A percentile compares a stretch with the other conserved stretches of the same genome.
phyloP scores from a whole-genome alignment of 371 early-diverging fungal species.

The Massospora cicadina region DNA sequence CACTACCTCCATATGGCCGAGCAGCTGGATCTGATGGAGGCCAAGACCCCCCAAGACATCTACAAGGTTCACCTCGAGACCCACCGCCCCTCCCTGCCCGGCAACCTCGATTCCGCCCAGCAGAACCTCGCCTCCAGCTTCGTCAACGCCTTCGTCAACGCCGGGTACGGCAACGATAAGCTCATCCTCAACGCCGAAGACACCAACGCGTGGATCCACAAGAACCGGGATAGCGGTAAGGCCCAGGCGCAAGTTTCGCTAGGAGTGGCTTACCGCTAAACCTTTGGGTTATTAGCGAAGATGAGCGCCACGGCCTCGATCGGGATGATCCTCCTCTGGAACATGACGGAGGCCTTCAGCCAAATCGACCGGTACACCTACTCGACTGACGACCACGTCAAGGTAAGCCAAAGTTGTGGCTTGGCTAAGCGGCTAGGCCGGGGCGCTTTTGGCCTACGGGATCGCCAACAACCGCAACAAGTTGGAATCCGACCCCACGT shows the following conservation, averaged over 20 bases:
- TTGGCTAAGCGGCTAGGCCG: slow-evolving; percentile 35
- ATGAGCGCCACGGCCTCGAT: slow-evolving; percentile 87
- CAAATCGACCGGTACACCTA: slow-evolving; percentile 89
- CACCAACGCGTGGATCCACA: slow-evolving; percentile 76
- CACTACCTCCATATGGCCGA: slow-evolving; percentile 74
- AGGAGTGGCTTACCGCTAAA: not conserved
- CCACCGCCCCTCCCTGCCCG: slow-evolving; percentile 18
- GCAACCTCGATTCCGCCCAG: slow-evolving; percentile 76
- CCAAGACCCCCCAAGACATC: slow-evolving; percentile 92
- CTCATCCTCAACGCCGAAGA: slow-evolving; percentile 65
- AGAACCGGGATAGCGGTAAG: slow-evolving; percentile 82
- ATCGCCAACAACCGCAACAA: slow-evolving; percentile 76
- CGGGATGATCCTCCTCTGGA: slow-evolving; percentile 84
- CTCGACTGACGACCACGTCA: slow-evolving; percentile 69
- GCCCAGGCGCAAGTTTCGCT: not conserved
- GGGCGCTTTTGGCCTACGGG: slow-evolving; percentile 87
- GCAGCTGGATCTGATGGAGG: slow-evolving; percentile 85
- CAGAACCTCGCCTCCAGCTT: slow-evolving; percentile 91
- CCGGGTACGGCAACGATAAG: slow-evolving; percentile 88
- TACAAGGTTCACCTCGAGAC: slow-evolving; percentile 90
- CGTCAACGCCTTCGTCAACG: slow-evolving; percentile 96
- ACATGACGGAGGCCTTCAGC: slow-evolving; percentile 74
- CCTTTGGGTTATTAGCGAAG: slow-evolving; percentile 33
- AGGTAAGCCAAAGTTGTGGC: slow-evolving; percentile 22
- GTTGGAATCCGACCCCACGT: slow-evolving; percentile 82